These are phyloP conservation scores for Tetradesmus obliquus DNA, from an alignment of 139 green algal genomes.

Conservation along the genomic window DNA sequence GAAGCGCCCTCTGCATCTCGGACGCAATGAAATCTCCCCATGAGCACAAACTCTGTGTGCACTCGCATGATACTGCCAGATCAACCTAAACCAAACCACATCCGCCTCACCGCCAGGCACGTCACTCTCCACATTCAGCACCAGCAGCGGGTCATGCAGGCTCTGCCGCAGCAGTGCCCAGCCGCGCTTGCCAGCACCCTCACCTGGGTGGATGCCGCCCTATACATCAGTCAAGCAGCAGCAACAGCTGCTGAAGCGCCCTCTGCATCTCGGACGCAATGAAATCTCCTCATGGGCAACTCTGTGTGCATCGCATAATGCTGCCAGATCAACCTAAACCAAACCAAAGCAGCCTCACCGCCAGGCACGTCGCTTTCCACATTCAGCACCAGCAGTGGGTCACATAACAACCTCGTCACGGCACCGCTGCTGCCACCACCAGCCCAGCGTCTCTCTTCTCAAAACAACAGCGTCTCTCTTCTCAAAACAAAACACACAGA, in stretches of 20 bases:
- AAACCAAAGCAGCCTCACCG: not conserved
- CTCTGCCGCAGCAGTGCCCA: conserved; percentile 92
- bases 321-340: no score
- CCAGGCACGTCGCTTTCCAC: conserved; percentile 59
- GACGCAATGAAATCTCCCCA: no score
- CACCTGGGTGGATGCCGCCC: no score
- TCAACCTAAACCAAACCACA: no score
- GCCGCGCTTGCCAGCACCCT: conserved; percentile 81
- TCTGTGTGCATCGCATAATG: no score
- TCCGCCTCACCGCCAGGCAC: conserved; percentile 62
- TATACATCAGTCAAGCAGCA: not conserved
- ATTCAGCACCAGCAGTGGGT: conserved; percentile 90
- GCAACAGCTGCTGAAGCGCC: not conserved
- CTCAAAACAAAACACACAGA: no score
- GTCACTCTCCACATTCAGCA: conserved; percentile 77
- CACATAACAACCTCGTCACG: conserved; percentile 30
- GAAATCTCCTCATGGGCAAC: no score
- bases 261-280: not conserved
- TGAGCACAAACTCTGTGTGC: no score
- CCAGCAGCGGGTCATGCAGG: conserved; percentile 92
- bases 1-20: not conserved
- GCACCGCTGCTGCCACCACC: not conserved
- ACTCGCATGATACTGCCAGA: no score
- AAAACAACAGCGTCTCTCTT: not conserved
- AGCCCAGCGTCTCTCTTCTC: not conserved